Percentiles rank a stretch among this genome's conserved stretches.
Evolutionary conservation across 495 filamentous ascomycete genomes (phyloP).

Genomic region (Lasiosphaeria hispida): DNA sequence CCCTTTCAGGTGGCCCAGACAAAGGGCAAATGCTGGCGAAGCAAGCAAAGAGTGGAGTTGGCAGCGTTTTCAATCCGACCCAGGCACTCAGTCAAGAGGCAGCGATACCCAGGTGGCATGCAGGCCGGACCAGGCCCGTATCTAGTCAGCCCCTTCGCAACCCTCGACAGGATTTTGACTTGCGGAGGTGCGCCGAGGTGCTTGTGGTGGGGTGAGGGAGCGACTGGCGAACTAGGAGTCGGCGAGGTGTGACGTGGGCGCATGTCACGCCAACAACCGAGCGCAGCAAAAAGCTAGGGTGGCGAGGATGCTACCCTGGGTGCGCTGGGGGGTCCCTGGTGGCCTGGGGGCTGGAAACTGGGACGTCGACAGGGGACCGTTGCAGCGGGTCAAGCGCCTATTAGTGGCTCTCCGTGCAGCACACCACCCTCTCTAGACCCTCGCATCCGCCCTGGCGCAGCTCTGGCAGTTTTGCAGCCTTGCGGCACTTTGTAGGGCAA

Average conservation of each 20-base stretch:
- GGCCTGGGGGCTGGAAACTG: background rate
- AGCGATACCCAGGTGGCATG: constrained; percentile 4
- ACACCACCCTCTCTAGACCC: too few relatives aligned
- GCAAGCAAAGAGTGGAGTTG: background rate
- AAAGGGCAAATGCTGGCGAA: background rate
- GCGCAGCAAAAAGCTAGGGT: constrained; percentile 18
- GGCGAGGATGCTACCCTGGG: background rate
- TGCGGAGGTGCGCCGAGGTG: background rate
- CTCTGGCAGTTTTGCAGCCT: too few relatives aligned
- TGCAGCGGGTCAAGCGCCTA: too few relatives aligned
- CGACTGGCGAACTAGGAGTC: background rate
- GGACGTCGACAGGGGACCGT: too few relatives aligned
- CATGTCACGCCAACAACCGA: constrained; percentile 21
- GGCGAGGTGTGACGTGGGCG: constrained; percentile 14
- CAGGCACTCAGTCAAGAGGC: background rate
- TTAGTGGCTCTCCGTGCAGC: too few relatives aligned
- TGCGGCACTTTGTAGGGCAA: too few relatives aligned
- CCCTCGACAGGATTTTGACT: background rate
- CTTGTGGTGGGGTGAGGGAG: constrained; percentile 1
- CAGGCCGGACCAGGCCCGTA: constrained; percentile 1
- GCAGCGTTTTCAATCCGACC: constrained; percentile 6
- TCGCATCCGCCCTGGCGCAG: too few relatives aligned
- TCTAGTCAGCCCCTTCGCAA: constrained; percentile 4
- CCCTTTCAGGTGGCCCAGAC: background rate
- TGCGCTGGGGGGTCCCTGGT: background rate